phyloP scores from a whole-genome alignment of 2,329 filamentous ascomycete species.

The Paramyrothecium sp. region DNA sequence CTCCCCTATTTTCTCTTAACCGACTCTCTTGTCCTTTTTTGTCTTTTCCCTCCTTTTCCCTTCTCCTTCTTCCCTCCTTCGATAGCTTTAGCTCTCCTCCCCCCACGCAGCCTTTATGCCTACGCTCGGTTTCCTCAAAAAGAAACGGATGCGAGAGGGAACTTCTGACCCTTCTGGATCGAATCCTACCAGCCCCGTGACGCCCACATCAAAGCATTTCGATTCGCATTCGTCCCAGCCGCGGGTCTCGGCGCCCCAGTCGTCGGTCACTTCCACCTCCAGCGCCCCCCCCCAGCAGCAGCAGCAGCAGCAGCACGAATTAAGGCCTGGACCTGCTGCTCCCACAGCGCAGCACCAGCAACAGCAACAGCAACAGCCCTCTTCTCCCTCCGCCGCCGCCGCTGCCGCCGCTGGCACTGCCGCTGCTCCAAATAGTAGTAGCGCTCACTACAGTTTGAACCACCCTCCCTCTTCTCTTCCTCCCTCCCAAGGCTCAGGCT shows the following conservation, averaged over 20 bases:
- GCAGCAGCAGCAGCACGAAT: constrained; percentile 10
- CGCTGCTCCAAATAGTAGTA: constrained; percentile 19
- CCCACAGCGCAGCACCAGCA: constrained; percentile 10
- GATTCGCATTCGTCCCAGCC: constrained; percentile 29
- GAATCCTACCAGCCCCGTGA: constrained; percentile 64
- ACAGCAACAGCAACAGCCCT: constrained; percentile 16
- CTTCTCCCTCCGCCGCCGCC: constrained; percentile 19
- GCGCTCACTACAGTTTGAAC: constrained; percentile 23
- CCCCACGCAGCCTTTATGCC: constrained; percentile 65
- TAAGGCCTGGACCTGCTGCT: constrained; percentile 8
- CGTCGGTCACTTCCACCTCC: constrained; percentile 4
- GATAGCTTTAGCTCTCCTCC: not conserved
- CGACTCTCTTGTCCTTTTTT: not conserved
- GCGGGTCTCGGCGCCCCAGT: not conserved
- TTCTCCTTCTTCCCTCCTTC: constrained; percentile 3
- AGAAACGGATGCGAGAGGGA: constrained; percentile 96
- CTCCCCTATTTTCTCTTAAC: not conserved
- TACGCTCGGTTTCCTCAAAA: constrained; percentile 94
- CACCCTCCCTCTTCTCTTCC: constrained; percentile 5
- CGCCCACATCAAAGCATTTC: constrained; percentile 55
- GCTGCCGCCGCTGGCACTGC: constrained; percentile 13
- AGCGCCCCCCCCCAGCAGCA: constrained; percentile 6
- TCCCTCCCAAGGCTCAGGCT: constrained; percentile 6
- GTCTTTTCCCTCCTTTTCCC: constrained; percentile 3
- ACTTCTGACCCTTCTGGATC: constrained; percentile 66